A percentile compares a stretch with the other conserved stretches of the same genome.
These are phyloP conservation scores for Penicillium flavigenum DNA, from an alignment of 495 filamentous ascomycete species.

Conservation along the genomic window DNA sequence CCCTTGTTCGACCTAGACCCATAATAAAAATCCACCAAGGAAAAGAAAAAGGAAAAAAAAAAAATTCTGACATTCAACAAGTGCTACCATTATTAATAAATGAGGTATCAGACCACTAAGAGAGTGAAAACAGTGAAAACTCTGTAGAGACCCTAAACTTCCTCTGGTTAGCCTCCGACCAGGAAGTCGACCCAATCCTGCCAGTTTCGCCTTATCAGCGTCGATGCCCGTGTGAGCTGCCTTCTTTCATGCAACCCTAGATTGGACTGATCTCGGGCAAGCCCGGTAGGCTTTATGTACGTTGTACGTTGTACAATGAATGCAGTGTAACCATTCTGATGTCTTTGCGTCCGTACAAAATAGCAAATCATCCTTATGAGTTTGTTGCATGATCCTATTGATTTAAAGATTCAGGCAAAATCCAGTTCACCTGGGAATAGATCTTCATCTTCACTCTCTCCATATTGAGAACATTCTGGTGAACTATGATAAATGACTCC, in stretches of 20 bases:
- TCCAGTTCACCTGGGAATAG: not conserved
- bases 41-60: slow-evolving; percentile 16
- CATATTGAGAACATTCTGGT: not conserved
- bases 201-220: not conserved
- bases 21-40: slow-evolving; percentile 15
- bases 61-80: slow-evolving; percentile 7
- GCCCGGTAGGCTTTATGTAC: not conserved
- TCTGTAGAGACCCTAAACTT: not conserved
- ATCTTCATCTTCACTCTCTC: not conserved
- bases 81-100: not conserved
- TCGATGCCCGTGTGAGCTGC: not conserved
- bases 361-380: not conserved
- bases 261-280: not conserved
- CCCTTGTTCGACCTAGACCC: slow-evolving; percentile 19
- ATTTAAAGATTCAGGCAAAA: not conserved
- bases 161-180: not conserved
- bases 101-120: slow-evolving; percentile 13
- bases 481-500: not conserved
- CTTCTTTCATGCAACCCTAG: not conserved
- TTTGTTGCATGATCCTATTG: not conserved
- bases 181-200: not conserved
- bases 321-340: not conserved
- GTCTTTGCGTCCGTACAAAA: not conserved
- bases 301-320: not conserved
- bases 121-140: not conserved